phyloP scores from a whole-genome alignment of 2,329 filamentous ascomycete genomes.

The Apiospora saccharicola region DNA sequence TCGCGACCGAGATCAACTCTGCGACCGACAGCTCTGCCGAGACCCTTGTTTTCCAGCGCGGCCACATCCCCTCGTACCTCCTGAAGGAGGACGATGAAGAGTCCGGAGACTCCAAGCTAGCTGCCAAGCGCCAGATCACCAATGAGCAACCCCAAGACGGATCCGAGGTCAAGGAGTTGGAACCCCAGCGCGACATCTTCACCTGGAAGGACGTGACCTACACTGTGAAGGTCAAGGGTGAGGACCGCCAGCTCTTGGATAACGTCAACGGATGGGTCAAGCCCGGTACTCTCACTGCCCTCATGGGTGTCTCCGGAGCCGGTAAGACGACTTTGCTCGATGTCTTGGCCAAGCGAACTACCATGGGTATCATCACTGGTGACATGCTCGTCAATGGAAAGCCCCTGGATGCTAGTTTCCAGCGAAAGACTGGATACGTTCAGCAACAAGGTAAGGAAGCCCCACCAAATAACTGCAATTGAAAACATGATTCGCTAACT shows the following conservation, averaged over 20 bases:
- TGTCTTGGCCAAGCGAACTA: conserved; percentile 73
- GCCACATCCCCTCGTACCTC: conserved; percentile 56
- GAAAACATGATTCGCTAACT: not conserved
- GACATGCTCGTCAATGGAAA: conserved; percentile 74
- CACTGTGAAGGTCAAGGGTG: conserved; percentile 74
- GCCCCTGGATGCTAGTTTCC: conserved; percentile 69
- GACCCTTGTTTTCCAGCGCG: conserved; percentile 70
- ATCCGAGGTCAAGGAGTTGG: conserved; percentile 14
- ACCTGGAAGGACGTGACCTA: conserved; percentile 82
- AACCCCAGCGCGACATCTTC: conserved; percentile 62
- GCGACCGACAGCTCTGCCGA: conserved; percentile 70
- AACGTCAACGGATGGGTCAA: conserved; percentile 89
- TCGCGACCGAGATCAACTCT: conserved; percentile 71
- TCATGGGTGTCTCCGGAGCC: conserved; percentile 77
- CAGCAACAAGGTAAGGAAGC: conserved; percentile 62
- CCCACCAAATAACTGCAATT: no score
- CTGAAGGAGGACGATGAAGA: conserved; percentile 36
- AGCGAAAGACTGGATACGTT: conserved; percentile 73
- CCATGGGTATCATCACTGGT: conserved; percentile 74
- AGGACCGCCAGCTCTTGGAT: conserved; percentile 76
- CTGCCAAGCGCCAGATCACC: not conserved
- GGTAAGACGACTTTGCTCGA: conserved; percentile 78
- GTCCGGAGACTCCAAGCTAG: conserved; percentile 41
- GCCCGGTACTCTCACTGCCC: conserved; percentile 83
- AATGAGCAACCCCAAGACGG: not conserved